Percentiles rank a stretch among this genome's conserved stretches.
These are phyloP conservation scores for Septoria petroselini DNA, from an alignment of 2,329 filamentous ascomycete genomes.

Conservation along the genomic window DNA sequence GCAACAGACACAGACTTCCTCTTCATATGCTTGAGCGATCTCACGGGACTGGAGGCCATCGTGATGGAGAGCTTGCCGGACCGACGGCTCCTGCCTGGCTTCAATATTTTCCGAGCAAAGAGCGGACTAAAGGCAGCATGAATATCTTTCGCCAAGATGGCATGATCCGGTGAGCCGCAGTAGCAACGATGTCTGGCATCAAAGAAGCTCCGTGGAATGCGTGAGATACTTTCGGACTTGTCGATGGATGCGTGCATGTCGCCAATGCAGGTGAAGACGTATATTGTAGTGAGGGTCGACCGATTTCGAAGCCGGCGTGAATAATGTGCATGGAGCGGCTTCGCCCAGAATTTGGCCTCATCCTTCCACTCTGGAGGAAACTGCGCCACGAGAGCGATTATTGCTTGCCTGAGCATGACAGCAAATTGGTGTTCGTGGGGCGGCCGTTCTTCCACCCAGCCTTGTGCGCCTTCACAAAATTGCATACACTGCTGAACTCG, in stretches of 20 bases:
- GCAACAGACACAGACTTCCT: slow-evolving; percentile 2
- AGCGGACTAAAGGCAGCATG: slow-evolving; percentile 48
- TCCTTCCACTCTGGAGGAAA: slow-evolving; percentile 43
- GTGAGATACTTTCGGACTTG: slow-evolving; percentile 30
- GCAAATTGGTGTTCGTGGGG: slow-evolving; percentile 38
- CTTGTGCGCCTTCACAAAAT: slow-evolving; percentile 25
- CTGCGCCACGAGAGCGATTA: slow-evolving; percentile 33
- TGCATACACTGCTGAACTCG: slow-evolving; percentile 23
- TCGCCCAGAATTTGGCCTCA: slow-evolving; percentile 45
- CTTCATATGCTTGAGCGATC: slow-evolving; percentile 6
- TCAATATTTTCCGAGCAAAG: slow-evolving; percentile 29
- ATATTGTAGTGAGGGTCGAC: slow-evolving; percentile 40
- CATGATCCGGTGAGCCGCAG: slow-evolving; percentile 46
- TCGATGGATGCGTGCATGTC: slow-evolving; percentile 35
- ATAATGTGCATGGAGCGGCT: slow-evolving; percentile 39
- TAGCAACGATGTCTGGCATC: slow-evolving; percentile 45
- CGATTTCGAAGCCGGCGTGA: slow-evolving; percentile 24
- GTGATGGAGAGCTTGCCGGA: slow-evolving; percentile 16
- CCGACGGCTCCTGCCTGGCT: slow-evolving; percentile 11
- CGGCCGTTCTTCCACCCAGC: slow-evolving; percentile 9
- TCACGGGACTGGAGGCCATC: slow-evolving; percentile 10
- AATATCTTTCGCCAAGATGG: slow-evolving; percentile 44
- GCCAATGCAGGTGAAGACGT: slow-evolving; percentile 43
- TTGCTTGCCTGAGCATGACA: slow-evolving; percentile 35
- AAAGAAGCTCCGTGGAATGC: slow-evolving; percentile 47